Conservation (phyloP, 305 asterid genomes). For the Fraxinus greggii region DNA sequence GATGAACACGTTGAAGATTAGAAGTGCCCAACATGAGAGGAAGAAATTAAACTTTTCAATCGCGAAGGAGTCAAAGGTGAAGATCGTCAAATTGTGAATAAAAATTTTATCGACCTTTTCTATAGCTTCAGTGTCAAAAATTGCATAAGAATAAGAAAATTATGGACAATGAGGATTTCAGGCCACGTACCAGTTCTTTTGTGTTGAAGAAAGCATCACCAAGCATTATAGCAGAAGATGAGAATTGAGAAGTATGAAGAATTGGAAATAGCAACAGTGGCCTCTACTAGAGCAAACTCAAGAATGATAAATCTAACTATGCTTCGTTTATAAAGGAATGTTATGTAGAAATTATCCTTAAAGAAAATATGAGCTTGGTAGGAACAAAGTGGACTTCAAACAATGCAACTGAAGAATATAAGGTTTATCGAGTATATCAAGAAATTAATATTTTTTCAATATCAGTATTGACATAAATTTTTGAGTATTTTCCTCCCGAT, state of each 20-base stretch:
- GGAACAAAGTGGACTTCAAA: background rate
- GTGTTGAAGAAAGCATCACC: background rate
- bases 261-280: background rate
- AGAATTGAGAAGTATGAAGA: background rate
- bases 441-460: background rate
- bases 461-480: background rate
- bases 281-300: background rate
- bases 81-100: background rate
- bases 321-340: background rate
- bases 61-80: background rate
- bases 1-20: background rate
- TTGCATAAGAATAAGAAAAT: background rate
- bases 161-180: background rate
- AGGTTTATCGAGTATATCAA: background rate
- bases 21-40: background rate
- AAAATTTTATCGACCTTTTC: background rate
- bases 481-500: background rate
- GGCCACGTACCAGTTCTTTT: background rate
- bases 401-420: background rate
- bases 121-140: too few relatives aligned
- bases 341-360: background rate
- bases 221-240: background rate
- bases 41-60: too few relatives aligned
- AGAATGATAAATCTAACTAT: background rate
- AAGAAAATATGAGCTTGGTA: background rate